Evolutionary conservation across 179 eudicot species (phyloP), one percentile per base, ranked within the genome.

Genomic region (Beta macrorhiza): DNA sequence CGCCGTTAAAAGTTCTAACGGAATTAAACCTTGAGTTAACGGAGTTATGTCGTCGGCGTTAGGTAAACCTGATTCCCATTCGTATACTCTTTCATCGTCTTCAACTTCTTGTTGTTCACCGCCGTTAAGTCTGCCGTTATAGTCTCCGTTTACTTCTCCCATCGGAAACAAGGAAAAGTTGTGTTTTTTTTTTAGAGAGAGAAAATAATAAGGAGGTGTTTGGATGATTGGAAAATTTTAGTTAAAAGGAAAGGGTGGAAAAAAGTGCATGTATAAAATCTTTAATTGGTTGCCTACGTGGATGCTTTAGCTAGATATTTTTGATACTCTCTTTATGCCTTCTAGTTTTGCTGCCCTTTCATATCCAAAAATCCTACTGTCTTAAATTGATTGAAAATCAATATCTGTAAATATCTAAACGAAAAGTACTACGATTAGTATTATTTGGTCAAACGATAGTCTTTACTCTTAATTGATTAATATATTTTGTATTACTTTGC

Each of bases 41-140:
- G 99, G 97, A 10, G 91, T 85, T 22, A 95, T 83, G 74, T 92
- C 98, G 79, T 78, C 89, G 79, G 68, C 44, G 84, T 82, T 80
- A 1, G 98, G 99, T 19, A 95, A 77, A 3, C 98, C 99, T n/a
- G 52, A 71, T 83, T 92, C 98, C 99, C 99, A 95, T 72, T 89
- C 97, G 68, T 82, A 72, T 2, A 95, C 89, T 62, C 88, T 81
- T 16, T 83, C 90, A 11, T 92, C 93, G 5, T 87, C 91, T 5
- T 79, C 87, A 29, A 29, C 32, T 29, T 29, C 32, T 29, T 29
- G 32, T 29, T 29, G 32, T 22, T 77, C 72, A 17, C 51, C 79
- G 16, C 45, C 80, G 42, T 47, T 45, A 10, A 70, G 74, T 14
- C 65, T 78, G 85, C 85, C 84, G 78, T 87, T 82, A 7, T 16